A percentile compares a stretch with the other conserved stretches of the same genome.
These are phyloP conservation scores for Cyclotella cryptica DNA, from an alignment of 108 stramenopile species.

Conservation along the genomic window DNA sequence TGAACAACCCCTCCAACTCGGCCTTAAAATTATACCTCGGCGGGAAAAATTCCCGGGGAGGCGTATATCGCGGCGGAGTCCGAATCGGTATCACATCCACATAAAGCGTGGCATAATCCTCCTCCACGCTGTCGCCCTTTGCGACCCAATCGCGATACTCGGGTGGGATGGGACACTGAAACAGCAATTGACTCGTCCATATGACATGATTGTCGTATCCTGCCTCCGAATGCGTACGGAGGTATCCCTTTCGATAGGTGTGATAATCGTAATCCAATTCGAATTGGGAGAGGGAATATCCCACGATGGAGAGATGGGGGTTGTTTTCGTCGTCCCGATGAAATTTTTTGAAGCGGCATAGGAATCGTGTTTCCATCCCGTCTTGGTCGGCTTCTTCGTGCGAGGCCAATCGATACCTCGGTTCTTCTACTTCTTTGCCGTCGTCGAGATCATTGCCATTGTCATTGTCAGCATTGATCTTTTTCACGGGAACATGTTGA, in stretches of 20 bases:
- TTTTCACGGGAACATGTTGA: conserved; percentile 86
- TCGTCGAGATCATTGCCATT: no score
- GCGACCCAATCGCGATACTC: conserved; percentile 57
- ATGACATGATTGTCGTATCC: conserved; percentile 81
- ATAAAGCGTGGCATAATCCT: conserved; percentile 81
- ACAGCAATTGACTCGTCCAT: conserved; percentile 77
- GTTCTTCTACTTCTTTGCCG: conserved; percentile 21
- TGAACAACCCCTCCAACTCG: conserved; percentile 43
- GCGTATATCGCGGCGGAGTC: conserved; percentile 82
- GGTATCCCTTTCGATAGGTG: conserved; percentile 67
- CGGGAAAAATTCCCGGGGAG: conserved; percentile 66
- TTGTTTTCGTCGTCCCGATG: conserved; percentile 31
- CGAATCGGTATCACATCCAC: conserved; percentile 89
- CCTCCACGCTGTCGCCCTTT: conserved; percentile 58
- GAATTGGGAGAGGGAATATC: conserved; percentile 72
- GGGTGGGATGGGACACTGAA: conserved; percentile 84
- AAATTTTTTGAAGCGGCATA: conserved; percentile 84
- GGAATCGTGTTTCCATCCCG: conserved; percentile 83
- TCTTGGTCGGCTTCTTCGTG: conserved; percentile 88
- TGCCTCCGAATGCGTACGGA: conserved; percentile 58
- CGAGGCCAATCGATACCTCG: conserved; percentile 72
- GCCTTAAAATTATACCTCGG: conserved; percentile 55
- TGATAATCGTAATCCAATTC: conserved; percentile 85
- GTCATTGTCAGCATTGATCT: conserved; percentile 13
- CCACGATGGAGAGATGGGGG: conserved; percentile 50